Evolutionary conservation across 2,329 filamentous ascomycete species (phyloP).

Genomic region (Thelonectria discophora): DNA sequence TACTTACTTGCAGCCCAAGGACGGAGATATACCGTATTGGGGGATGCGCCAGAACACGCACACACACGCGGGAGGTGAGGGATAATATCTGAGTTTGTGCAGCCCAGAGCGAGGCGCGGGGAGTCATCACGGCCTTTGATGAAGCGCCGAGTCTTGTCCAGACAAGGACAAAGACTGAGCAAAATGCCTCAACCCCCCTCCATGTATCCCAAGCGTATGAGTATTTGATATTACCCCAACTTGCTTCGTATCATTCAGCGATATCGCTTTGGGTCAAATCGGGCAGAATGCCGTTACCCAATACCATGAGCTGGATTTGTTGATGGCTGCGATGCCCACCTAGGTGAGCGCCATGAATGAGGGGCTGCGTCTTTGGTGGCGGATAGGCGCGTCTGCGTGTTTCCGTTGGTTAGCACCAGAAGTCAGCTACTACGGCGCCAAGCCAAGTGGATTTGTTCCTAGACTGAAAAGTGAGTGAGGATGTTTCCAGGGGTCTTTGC

Average conservation of each 20-base stretch:
- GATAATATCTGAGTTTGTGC: conserved; percentile 15
- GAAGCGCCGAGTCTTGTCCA: conserved; percentile 24
- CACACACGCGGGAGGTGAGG: conserved; percentile 20
- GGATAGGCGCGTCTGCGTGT: not conserved
- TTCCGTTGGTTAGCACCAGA: conserved; percentile 12
- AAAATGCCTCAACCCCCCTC: conserved; percentile 41
- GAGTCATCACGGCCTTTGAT: not conserved
- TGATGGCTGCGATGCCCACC: not conserved
- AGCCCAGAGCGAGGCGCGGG: conserved; percentile 8
- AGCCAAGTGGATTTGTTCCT: conserved; percentile 7
- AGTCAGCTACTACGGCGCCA: conserved; percentile 15
- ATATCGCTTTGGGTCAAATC: conserved; percentile 28
- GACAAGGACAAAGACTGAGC: conserved; percentile 21
- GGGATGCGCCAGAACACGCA: conserved; percentile 9
- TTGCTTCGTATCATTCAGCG: conserved; percentile 32
- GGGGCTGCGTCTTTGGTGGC: conserved; percentile 17
- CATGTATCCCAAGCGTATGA: conserved; percentile 5
- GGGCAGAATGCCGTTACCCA: conserved; percentile 34
- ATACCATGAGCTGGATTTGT: conserved; percentile 36
- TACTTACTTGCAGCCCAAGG: conserved; percentile 13
- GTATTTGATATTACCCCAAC: conserved; percentile 31
- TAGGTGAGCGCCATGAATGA: conserved; percentile 20
- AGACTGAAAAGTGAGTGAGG: conserved; percentile 5
- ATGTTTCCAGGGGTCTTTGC: conserved; percentile 18
- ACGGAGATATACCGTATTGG: conserved; percentile 20